These are phyloP conservation scores for Mortierella sp. DNA, from an alignment of 371 early-diverging fungal species.

Conservation along the genomic window DNA sequence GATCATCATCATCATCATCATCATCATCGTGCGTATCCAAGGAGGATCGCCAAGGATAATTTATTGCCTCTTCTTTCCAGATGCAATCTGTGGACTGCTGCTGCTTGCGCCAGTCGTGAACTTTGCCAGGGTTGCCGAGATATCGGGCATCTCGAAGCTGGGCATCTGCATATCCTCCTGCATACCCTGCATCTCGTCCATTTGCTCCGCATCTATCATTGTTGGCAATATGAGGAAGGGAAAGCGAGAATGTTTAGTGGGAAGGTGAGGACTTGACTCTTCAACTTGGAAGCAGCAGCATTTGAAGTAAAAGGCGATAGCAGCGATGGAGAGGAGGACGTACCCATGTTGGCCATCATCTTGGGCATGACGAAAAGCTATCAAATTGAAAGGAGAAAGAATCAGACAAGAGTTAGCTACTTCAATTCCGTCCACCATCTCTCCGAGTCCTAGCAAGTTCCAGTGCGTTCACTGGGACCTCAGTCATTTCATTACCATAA, in stretches of 20 bases:
- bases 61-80: constrained; percentile 38
- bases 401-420: not conserved
- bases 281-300: not conserved
- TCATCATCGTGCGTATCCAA: not conserved
- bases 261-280: not conserved
- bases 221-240: not conserved
- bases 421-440: not conserved
- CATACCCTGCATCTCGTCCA: constrained; percentile 60
- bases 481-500: constrained; percentile 45
- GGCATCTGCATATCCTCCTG: constrained; percentile 55
- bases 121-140: constrained; percentile 65
- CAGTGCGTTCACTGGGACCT: no score
- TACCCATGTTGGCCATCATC: constrained; percentile 65
- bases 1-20: not conserved
- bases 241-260: not conserved
- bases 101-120: constrained; percentile 37
- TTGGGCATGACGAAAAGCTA: constrained; percentile 68
- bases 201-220: constrained; percentile 53
- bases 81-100: not conserved
- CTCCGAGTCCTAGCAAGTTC: not conserved
- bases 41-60: not conserved
- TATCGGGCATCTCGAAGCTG: constrained; percentile 65
- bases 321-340: not conserved
- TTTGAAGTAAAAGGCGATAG: not conserved
- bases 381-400: not conserved